A percentile compares a stretch with the other conserved stretches of the same genome.
phyloP scores from a whole-genome alignment of 2,329 filamentous ascomycete genomes.

The Aureobasidium leucospermi region DNA sequence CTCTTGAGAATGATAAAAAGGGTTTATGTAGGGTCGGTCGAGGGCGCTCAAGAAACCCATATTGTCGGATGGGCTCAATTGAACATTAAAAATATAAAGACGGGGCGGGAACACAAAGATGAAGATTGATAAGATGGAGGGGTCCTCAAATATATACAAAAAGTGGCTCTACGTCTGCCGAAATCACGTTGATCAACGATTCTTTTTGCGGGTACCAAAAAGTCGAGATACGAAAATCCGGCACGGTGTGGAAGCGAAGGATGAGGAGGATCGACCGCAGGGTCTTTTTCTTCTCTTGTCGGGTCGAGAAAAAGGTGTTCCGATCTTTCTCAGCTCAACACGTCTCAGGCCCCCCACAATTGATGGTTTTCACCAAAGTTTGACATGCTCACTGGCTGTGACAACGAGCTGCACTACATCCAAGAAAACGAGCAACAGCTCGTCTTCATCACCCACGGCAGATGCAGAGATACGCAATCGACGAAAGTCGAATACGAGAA shows the following conservation, averaged over 20 bases:
- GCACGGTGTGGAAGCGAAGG: background rate
- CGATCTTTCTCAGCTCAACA: background rate
- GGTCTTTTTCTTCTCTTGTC: background rate
- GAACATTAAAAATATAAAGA: background rate
- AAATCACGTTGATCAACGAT: background rate
- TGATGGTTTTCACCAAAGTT: background rate
- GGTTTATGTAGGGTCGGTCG: constrained; percentile 7
- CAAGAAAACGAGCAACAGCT: background rate
- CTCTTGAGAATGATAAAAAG: background rate
- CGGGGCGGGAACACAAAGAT: background rate
- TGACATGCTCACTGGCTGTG: background rate
- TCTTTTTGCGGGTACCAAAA: constrained; percentile 3
- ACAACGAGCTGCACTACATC: too few species aligned
- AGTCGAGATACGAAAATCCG: background rate
- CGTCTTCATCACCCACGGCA: too few species aligned
- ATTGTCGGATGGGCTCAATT: background rate
- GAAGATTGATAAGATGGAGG: constrained; percentile 8
- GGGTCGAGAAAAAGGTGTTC: background rate
- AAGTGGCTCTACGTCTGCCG: background rate
- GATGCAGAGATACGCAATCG: too few species aligned
- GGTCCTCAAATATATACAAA: background rate
- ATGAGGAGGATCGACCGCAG: background rate
- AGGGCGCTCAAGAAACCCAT: constrained; percentile 10
- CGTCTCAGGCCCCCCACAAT: background rate
- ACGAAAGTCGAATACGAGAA: background rate